These are phyloP conservation scores for Gastroboletus turbinatus DNA, from an alignment of 1,284 basidiomycete species.

Conservation along the genomic window DNA sequence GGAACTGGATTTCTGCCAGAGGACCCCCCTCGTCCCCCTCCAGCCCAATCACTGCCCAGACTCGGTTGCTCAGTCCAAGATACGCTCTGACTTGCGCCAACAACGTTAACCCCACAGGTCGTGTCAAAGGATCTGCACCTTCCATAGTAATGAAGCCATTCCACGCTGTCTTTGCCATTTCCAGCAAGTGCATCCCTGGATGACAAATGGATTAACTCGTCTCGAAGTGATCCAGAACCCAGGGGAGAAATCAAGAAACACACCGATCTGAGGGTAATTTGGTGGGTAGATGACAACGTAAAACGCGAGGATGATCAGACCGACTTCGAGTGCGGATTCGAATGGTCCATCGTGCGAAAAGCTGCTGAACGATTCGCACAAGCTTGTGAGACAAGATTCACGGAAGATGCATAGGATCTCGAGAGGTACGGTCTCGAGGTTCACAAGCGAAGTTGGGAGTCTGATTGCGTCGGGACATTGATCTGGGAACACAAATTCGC, in stretches of 20 bases:
- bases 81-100: constrained; percentile 33
- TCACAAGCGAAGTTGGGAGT: constrained; percentile 25
- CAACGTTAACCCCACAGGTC: constrained; percentile 3
- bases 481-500: constrained; percentile 38
- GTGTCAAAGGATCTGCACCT: background rate
- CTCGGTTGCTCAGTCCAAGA: constrained; percentile 41
- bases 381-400: constrained; percentile 54
- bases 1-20: constrained; percentile 47
- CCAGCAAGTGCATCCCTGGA: constrained; percentile 69
- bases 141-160: constrained; percentile 46
- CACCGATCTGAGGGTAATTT: constrained; percentile 78
- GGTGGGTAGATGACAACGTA: constrained; percentile 68
- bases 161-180: constrained; percentile 73
- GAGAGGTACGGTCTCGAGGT: constrained; percentile 40
- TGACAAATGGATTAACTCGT: background rate
- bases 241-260: constrained; percentile 19
- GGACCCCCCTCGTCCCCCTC: constrained; percentile 67
- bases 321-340: constrained; percentile 50
- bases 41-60: constrained; percentile 48
- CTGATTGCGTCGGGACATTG: constrained; percentile 10
- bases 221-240: background rate
- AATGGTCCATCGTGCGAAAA: constrained; percentile 64
- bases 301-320: constrained; percentile 57
- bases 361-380: constrained; percentile 63
- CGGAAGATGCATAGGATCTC: constrained; percentile 46